These are phyloP conservation scores for Hypoxylon rickii DNA, from an alignment of 495 filamentous ascomycete species.

Conservation along the genomic window DNA sequence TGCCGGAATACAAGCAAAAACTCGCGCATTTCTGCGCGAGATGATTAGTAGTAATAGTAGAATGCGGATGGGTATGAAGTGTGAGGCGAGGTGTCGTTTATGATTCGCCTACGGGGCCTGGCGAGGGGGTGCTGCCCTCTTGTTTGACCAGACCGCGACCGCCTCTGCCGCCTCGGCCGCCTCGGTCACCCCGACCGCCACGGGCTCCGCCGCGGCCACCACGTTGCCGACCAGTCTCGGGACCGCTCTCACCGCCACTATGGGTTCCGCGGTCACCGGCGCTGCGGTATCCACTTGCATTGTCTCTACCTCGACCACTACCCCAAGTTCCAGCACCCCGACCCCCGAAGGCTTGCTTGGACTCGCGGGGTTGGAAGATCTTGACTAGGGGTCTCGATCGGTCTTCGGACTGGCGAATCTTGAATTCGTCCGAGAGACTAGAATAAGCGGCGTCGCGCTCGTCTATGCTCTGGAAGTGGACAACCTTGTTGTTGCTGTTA, in stretches of 20 bases:
- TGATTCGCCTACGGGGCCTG: slow-evolving; percentile 56
- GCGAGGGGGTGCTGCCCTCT: slow-evolving; percentile 54
- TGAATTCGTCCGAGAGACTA: slow-evolving; percentile 72
- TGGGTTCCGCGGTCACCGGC: slow-evolving; percentile 44
- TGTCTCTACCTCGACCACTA: slow-evolving; percentile 63
- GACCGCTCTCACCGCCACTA: slow-evolving; percentile 73
- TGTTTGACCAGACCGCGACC: slow-evolving; percentile 63
- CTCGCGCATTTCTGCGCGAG: slow-evolving; percentile 36
- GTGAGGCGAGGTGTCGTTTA: slow-evolving; percentile 38
- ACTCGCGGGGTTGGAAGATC: slow-evolving; percentile 70
- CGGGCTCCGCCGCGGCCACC: slow-evolving; percentile 68
- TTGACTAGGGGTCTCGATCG: slow-evolving; percentile 78
- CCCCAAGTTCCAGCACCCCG: slow-evolving; percentile 76
- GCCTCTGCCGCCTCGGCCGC: slow-evolving; percentile 60
- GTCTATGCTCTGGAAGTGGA: slow-evolving; percentile 74
- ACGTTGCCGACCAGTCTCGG: slow-evolving; percentile 68
- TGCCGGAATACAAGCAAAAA: slow-evolving; percentile 35
- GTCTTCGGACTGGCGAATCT: slow-evolving; percentile 64
- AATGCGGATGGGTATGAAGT: slow-evolving; percentile 11
- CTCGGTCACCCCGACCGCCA: slow-evolving; percentile 55
- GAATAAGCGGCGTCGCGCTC: slow-evolving; percentile 77
- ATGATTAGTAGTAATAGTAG: slow-evolving; percentile 29
- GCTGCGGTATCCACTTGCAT: slow-evolving; percentile 71
- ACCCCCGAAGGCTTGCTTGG: slow-evolving; percentile 51
- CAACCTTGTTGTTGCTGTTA: slow-evolving; percentile 74